phyloP scores from a whole-genome alignment of 148 eudicot genomes.

The Pharnaceum exiguum region DNA sequence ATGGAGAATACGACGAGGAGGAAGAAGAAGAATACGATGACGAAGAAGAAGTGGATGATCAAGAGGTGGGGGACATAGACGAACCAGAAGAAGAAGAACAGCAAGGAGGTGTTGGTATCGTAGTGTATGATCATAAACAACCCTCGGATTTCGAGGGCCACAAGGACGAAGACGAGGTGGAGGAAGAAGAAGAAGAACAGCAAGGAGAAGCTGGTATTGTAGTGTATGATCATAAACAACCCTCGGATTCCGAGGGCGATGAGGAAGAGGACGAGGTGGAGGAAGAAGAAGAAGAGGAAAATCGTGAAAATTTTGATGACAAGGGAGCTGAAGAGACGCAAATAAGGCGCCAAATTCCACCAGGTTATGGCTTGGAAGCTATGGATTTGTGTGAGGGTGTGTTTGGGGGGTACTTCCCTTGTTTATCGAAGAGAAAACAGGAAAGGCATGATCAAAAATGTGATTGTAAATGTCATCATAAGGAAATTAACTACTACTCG shows the following conservation, averaged over 20 bases:
- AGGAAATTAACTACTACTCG: no score
- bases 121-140: not conserved
- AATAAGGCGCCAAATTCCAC: slow-evolving; percentile 31
- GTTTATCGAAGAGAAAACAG: slow-evolving; percentile 40
- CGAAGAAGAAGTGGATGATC: not conserved
- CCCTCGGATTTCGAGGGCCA: not conserved
- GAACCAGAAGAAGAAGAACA: slow-evolving; percentile 3
- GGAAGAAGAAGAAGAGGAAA: slow-evolving; percentile 4
- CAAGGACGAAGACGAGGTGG: not conserved
- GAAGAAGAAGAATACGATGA: not conserved
- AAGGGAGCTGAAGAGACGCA: slow-evolving; percentile 16
- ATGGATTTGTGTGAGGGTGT: slow-evolving; percentile 66
- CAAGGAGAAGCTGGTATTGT: not conserved
- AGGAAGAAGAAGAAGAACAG: slow-evolving; percentile 2
- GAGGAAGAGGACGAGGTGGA: not conserved
- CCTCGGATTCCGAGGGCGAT: not conserved
- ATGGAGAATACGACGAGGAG: slow-evolving; percentile 10
- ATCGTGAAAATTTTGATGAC: slow-evolving; percentile 10
- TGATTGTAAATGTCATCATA: slow-evolving; percentile 5
- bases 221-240: not conserved
- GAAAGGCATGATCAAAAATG: not conserved
- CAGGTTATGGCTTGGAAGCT: slow-evolving; percentile 56
- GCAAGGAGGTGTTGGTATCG: not conserved
- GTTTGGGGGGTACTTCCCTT: slow-evolving; percentile 82
- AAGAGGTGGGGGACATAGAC: not conserved